phyloP scores from a whole-genome alignment of 768 basidiomycete species.

The Pleurotus platypus region DNA sequence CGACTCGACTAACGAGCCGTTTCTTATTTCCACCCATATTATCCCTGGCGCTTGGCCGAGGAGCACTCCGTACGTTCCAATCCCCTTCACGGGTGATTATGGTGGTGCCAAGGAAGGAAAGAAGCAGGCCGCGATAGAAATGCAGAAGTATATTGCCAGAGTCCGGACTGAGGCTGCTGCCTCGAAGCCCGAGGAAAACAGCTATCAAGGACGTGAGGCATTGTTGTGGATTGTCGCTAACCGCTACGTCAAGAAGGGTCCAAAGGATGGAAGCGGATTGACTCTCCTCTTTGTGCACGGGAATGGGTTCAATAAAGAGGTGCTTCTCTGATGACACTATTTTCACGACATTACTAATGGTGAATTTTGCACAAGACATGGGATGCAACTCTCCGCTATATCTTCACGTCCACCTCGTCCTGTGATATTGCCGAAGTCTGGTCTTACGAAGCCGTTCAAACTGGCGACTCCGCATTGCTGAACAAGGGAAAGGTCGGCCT shows the following conservation, averaged over 20 bases:
- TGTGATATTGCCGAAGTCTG: slow-evolving; percentile 63
- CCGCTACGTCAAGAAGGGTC: slow-evolving; percentile 47
- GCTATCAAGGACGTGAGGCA: slow-evolving; percentile 26
- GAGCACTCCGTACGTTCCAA: slow-evolving; percentile 35
- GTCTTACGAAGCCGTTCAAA: slow-evolving; percentile 80
- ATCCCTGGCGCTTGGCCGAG: slow-evolving; percentile 53
- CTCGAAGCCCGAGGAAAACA: slow-evolving; percentile 12
- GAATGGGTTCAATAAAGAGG: slow-evolving; percentile 89
- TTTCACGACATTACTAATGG: slow-evolving; percentile 12
- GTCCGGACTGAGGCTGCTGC: no score
- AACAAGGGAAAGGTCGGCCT: slow-evolving; percentile 56
- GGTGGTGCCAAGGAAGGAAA: slow-evolving; percentile 29
- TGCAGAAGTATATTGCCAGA: slow-evolving; percentile 10
- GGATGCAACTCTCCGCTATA: slow-evolving; percentile 59
- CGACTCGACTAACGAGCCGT: not conserved
- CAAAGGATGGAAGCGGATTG: slow-evolving; percentile 33
- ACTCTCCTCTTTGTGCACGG: slow-evolving; percentile 81
- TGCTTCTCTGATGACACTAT: slow-evolving; percentile 14
- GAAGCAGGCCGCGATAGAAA: slow-evolving; percentile 19
- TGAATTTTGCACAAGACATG: slow-evolving; percentile 51
- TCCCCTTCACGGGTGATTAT: slow-evolving; percentile 19
- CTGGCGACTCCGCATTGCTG: slow-evolving; percentile 79
- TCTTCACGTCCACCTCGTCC: slow-evolving; percentile 40
- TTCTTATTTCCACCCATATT: slow-evolving; percentile 44
- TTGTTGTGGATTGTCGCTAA: slow-evolving; percentile 71